These are phyloP conservation scores for Hemisphaericaspora xylanilytica DNA, from an alignment of 1,139 yeast species.

Conservation along the genomic window DNA sequence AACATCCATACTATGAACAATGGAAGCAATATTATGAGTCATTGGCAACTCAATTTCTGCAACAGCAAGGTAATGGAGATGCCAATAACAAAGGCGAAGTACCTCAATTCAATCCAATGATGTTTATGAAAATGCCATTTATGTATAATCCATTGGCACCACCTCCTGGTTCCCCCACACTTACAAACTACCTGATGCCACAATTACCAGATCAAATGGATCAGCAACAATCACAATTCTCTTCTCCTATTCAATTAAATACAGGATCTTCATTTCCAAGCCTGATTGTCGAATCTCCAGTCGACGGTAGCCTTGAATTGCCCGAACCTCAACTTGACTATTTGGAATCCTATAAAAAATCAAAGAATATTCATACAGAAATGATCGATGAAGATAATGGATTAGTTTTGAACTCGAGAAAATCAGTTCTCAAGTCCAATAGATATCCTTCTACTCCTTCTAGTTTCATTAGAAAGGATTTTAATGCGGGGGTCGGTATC, in stretches of 20 bases:
- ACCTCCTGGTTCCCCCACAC: slow-evolving; percentile 5
- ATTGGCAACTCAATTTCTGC: slow-evolving; percentile 26
- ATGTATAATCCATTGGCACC: slow-evolving; percentile 10
- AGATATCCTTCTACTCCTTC: slow-evolving; percentile 40
- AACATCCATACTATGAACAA: slow-evolving; percentile 27
- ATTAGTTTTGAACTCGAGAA: slow-evolving; percentile 31
- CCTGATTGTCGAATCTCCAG: not conserved
- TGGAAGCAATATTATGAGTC: slow-evolving; percentile 30
- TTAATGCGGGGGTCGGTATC: not conserved
- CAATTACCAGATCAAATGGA: slow-evolving; percentile 6
- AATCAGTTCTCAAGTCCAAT: slow-evolving; percentile 33
- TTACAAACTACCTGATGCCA: slow-evolving; percentile 2
- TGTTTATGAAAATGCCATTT: slow-evolving; percentile 11
- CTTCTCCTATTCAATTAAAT: slow-evolving; percentile 1
- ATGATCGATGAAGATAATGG: slow-evolving; percentile 16
- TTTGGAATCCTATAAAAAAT: slow-evolving; percentile 12
- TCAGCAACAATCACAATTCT: slow-evolving; percentile 8
- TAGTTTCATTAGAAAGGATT: slow-evolving; percentile 6
- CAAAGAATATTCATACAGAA: slow-evolving; percentile 9
- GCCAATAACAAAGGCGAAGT: not conserved
- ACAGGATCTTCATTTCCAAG: not conserved
- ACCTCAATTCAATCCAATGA: slow-evolving; percentile 12
- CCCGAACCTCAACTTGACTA: slow-evolving; percentile 11
- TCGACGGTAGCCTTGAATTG: slow-evolving; percentile 1
- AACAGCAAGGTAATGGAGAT: slow-evolving; percentile 13